Percentiles rank a stretch among this genome's conserved stretches.
phyloP scores from a whole-genome alignment of 352 stramenopile species.

The Pythium coloratum region DNA sequence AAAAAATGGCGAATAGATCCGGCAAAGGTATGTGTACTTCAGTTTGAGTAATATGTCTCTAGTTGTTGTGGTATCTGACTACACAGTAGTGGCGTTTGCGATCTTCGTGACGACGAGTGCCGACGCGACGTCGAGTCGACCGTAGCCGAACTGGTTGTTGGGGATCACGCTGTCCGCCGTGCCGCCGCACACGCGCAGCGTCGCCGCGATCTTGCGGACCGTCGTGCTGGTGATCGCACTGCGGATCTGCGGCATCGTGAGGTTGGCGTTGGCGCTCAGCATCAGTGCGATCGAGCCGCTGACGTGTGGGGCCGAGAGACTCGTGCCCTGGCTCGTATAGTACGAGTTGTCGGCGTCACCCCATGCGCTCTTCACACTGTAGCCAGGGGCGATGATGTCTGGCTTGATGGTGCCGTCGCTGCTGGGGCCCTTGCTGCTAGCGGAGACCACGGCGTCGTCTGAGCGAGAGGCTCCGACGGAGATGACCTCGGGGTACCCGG shows the following conservation, averaged over 20 bases:
- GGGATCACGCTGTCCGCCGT: constrained; percentile 24
- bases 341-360: constrained; percentile 24
- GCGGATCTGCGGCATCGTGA: constrained; percentile 17
- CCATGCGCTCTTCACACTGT: constrained; percentile 27
- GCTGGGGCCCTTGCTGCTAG: constrained; percentile 33
- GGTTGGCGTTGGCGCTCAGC: constrained; percentile 20
- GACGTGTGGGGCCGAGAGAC: constrained; percentile 33
- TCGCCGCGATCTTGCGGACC: constrained; percentile 19
- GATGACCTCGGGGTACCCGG: constrained; percentile 22
- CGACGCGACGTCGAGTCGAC: constrained; percentile 23
- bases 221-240: constrained; percentile 9
- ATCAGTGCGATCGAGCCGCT: constrained; percentile 31
- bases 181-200: constrained; percentile 17
- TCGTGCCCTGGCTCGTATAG: constrained; percentile 34
- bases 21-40: too few species aligned
- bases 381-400: constrained; percentile 33
- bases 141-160: constrained; percentile 40
- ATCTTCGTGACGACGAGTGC: constrained; percentile 9
- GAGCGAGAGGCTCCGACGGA: constrained; percentile 16
- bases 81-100: not conserved
- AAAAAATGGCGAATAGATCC: not conserved
- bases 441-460: constrained; percentile 24
- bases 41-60: not conserved
- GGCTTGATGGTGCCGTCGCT: constrained; percentile 31
- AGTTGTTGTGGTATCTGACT: not conserved